Conservation (phyloP, 2,329 filamentous ascomycete species). For the Phaeoacremonium minimum region DNA sequence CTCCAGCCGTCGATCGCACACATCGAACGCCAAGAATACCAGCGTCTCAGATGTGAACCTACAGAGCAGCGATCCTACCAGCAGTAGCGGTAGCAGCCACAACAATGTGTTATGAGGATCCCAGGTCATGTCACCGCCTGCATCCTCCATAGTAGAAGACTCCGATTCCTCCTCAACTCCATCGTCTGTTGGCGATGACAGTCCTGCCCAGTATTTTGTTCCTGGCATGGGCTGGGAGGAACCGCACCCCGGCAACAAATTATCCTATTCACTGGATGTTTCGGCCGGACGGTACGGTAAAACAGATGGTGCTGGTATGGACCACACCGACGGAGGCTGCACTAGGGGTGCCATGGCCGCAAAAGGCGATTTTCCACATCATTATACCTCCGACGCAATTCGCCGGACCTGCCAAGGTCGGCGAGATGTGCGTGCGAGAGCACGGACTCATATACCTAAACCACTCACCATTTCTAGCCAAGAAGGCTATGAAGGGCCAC, state of each 20-base stretch:
- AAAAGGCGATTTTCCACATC: slow-evolving; percentile 39
- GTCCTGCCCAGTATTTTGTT: no score
- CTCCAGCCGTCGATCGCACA: slow-evolving; percentile 35
- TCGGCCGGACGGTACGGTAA: slow-evolving; percentile 15
- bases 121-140: slow-evolving; percentile 51
- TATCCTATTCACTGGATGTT: slow-evolving; percentile 23
- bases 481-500: no score
- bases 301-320: slow-evolving; percentile 10
- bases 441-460: no score
- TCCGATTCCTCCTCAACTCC: slow-evolving; percentile 11
- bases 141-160: slow-evolving; percentile 25
- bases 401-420: no score
- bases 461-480: no score
- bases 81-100: slow-evolving; percentile 23
- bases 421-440: no score
- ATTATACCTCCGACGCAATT: no score
- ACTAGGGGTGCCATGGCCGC: slow-evolving; percentile 42
- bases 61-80: slow-evolving; percentile 26
- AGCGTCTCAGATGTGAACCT: slow-evolving; percentile 28
- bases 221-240: slow-evolving; percentile 32
- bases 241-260: slow-evolving; percentile 38
- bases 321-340: slow-evolving; percentile 17
- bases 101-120: slow-evolving; percentile 49
- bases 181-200: slow-evolving; percentile 1
- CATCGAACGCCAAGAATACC: slow-evolving; percentile 40